Conservation (phyloP, 176 grass and related monocot genomes). For the Microstegium vimineum region DNA sequence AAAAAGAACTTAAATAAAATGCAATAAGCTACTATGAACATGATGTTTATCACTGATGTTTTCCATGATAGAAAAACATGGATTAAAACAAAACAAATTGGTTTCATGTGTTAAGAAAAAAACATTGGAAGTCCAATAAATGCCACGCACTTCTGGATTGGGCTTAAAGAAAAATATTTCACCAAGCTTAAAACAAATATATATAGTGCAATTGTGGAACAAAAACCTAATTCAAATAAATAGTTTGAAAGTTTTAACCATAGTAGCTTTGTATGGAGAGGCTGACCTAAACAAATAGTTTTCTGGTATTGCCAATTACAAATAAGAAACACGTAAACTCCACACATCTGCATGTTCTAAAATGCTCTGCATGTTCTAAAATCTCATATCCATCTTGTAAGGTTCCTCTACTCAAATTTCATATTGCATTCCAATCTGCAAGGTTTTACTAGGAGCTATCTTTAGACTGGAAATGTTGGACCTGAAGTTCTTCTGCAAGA, state of each 20-base stretch:
- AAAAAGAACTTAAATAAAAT: background rate
- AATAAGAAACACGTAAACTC: background rate
- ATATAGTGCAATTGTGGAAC: background rate
- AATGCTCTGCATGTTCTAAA: no score
- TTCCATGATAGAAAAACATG: background rate
- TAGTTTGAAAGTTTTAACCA: background rate
- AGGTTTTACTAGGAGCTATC: conserved; percentile 55
- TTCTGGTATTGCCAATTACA: background rate
- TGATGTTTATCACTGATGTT: background rate
- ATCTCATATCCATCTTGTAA: conserved; percentile 34
- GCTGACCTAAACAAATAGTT: background rate
- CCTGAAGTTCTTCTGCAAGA: conserved; percentile 88
- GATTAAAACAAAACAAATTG: background rate
- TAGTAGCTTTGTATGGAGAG: background rate
- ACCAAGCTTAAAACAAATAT: background rate
- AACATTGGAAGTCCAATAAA: background rate
- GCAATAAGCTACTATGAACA: background rate
- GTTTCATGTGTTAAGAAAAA: background rate
- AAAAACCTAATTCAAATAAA: background rate
- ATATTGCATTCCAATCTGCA: conserved; percentile 75
- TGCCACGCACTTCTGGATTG: background rate
- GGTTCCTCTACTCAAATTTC: conserved; percentile 52
- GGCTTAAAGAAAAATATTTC: background rate
- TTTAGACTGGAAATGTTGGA: conserved; percentile 58
- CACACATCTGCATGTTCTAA: conserved; percentile 4